Conservation (phyloP, 805 yeast genomes). For the Candida berthetii region DNA sequence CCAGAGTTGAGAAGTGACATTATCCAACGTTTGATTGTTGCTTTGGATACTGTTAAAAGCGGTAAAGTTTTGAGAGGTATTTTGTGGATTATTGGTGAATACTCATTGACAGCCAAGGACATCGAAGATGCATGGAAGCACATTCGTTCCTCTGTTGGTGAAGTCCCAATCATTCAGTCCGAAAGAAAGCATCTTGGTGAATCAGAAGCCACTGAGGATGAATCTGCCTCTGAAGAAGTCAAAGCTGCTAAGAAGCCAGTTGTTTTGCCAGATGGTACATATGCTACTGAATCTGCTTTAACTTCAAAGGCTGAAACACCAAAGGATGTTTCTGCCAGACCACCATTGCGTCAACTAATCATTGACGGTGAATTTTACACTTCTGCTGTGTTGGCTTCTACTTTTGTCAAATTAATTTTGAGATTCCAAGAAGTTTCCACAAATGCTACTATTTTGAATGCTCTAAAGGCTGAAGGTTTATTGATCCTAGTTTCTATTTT, state of each 20-base stretch:
- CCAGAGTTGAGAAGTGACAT: conserved; percentile 70
- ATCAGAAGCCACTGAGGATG: conserved; percentile 26
- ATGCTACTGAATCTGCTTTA: conserved; percentile 88
- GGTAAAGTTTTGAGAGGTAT: conserved; percentile 93
- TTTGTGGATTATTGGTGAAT: conserved; percentile 95
- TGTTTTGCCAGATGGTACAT: conserved; percentile 97
- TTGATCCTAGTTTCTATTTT: conserved; percentile 87
- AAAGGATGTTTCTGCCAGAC: conserved; percentile 32
- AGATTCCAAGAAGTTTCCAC: conserved; percentile 57
- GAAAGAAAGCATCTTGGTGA: conserved; percentile 44
- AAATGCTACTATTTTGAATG: conserved; percentile 59
- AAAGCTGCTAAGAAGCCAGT: conserved; percentile 57
- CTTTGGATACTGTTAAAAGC: conserved; percentile 65
- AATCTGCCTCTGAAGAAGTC: conserved; percentile 18
- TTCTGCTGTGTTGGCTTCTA: conserved; percentile 80
- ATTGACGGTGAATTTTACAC: conserved; percentile 87
- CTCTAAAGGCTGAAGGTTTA: conserved; percentile 91
- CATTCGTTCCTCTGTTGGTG: conserved; percentile 79
- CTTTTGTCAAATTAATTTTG: conserved; percentile 82
- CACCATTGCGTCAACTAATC: conserved; percentile 77
- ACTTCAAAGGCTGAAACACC: conserved; percentile 40
- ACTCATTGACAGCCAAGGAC: conserved; percentile 61
- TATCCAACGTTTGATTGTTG: conserved; percentile 50
- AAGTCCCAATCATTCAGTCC: conserved; percentile 79
- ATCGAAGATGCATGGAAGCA: conserved; percentile 84